These are phyloP conservation scores for Cordyceps javanica DNA, from an alignment of 2,329 filamentous ascomycete species.

Conservation along the genomic window DNA sequence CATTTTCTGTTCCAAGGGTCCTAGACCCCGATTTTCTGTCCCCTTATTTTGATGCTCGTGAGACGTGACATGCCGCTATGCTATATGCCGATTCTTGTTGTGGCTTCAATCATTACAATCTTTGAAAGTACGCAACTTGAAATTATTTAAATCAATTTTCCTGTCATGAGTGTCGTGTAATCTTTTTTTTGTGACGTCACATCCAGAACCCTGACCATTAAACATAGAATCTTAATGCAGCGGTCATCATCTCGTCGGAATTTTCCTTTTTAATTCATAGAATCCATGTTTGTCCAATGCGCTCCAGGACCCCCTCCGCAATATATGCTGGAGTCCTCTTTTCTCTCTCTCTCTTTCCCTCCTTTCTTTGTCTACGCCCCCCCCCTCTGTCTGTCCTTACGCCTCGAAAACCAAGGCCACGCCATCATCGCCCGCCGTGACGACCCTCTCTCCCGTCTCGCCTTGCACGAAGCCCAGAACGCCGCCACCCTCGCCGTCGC, in stretches of 20 bases:
- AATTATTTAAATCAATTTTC: background rate
- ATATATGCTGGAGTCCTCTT: too few species aligned
- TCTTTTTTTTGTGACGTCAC: background rate
- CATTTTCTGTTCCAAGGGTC: constrained; percentile 10
- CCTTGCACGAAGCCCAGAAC: constrained; percentile 88
- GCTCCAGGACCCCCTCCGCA: too few species aligned
- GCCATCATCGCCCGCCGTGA: constrained; percentile 88
- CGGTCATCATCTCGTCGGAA: background rate
- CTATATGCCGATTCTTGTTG: background rate
- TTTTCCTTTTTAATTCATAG: background rate
- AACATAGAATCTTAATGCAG: background rate
- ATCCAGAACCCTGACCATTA: background rate
- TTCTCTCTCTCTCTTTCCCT: too few species aligned
- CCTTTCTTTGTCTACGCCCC: too few species aligned
- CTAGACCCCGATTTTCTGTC: constrained; percentile 8
- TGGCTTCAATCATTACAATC: background rate
- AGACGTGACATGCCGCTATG: background rate
- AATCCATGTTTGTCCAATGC: too few species aligned
- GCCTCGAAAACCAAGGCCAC: constrained; percentile 62
- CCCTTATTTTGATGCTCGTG: background rate
- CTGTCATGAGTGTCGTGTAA: background rate
- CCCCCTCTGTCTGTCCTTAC: too few species aligned
- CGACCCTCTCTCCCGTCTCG: constrained; percentile 63
- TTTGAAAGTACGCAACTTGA: too few species aligned
- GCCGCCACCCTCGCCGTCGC: constrained; percentile 79